Base-by-base conservation (phyloP, 192 early-diverging fungal genomes). In the Coemansia sp. region DNA sequence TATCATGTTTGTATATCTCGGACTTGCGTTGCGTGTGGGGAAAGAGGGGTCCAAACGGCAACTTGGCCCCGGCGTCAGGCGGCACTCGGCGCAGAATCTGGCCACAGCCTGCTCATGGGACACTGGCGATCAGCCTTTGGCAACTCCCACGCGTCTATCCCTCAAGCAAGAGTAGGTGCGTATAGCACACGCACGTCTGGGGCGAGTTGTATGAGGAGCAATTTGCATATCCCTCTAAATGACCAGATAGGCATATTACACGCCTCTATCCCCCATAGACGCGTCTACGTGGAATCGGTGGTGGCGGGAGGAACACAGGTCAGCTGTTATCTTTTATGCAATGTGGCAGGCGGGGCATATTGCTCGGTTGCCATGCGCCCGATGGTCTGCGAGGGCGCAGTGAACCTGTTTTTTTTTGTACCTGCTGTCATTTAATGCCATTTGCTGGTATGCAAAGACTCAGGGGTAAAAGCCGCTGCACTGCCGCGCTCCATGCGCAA, bases 311-410 rank as follows among this genome's bases (percentile, higher is more conserved):
- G 54, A 55, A n/a, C 54, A 55, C 15, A 31, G 54, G 54, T 55
- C 54, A 55, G 54, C 24, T 33, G 54, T 27, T 55, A 55, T 11
- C 22, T 55, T 55, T 31, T 55, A 31, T 55, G 54, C 54, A 55
- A 29, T 55, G 54, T 31, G 13, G 54, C 54, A 55, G 54, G 24
- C 31, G 54, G 54, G 54, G 54, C 27, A 55, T 22, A 22, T 55
- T 55, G 54, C 24, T 55, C 54, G 54, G 54, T 55, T 27, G 54
- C 54, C 54, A 55, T 55, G 54, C 27, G 54, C 54, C 54, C 10
- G 54, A 55, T 55, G 54, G 54, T 55, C 54, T 55, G 54, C 54
- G 12, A 55, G 54, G 54, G 54, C 54, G 54, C 54, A 55, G 54
- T 27, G 15, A 55, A 55, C 54, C 10, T 29, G 54, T 55, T 29